Base-by-base conservation (phyloP, 1,284 basidiomycete species). In the Pterulicium gracile region DNA sequence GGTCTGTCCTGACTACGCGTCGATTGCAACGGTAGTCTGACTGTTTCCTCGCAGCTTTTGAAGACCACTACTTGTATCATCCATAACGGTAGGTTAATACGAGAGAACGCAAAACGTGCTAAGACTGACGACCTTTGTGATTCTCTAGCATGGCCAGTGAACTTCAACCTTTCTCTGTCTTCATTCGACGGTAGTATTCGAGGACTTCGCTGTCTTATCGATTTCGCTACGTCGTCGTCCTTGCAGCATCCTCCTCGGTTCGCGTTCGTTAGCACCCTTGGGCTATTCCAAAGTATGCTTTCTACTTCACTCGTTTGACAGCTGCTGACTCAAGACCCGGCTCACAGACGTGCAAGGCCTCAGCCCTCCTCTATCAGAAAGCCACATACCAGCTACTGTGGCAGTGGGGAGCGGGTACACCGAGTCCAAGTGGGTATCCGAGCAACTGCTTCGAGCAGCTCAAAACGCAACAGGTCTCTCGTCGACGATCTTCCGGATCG, bases 341-440 rank as follows among this genome's bases (percentile, higher is more conserved):
- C n/a, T n/a, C n/a, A 20, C 35, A 53, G 51, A 52, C 42, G 51
- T 49, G 52, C 49, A 23, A n/a, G 43, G 48, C 36, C 45, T 46
- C 12, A 35, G 45, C n/a, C 46, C 48, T 15, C 55, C 54, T 4
- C 61, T 63, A 47, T 42, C 40, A 1, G 47, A 55, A 13, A 46
- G 61, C 40, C 32, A 50, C 24, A 56, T 59, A 46, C 55, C 61
- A 1, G 50, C 47, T 3, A 41, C 58, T 7, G 57, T 39, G 5
- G 36, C 65, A 2, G 43, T 63, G 4, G 62, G 61, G 4, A 56
- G 51, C 14, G 68, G 68, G 2, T 70, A 70, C 50, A 50, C 55
- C 10, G 62, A 68, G 48, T 61, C 62, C 2, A 70, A 70, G 50
- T 70, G 64, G 62, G 60, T 68, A 0, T 58, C 61, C 0, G 67